Evolutionary conservation across 177 flowering plant species (phyloP).

Genomic region (Tripterygium wilfordii): DNA sequence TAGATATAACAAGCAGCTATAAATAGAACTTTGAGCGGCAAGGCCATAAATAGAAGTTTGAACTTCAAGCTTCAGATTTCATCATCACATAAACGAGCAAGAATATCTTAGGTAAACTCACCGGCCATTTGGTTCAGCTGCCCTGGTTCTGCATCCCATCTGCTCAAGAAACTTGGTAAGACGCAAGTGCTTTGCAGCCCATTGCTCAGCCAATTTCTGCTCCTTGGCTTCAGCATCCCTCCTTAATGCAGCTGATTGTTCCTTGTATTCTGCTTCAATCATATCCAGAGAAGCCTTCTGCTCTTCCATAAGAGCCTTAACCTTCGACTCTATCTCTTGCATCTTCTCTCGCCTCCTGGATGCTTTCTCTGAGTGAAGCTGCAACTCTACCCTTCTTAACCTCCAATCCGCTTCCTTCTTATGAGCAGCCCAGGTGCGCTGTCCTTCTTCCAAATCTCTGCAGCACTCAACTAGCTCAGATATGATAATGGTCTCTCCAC

Average conservation of each 20-base stretch:
- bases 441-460: constrained; percentile 42
- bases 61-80: too few relatives aligned
- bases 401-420: constrained; percentile 54
- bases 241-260: constrained; percentile 25
- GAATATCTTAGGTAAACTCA: too few relatives aligned
- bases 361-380: constrained; percentile 45
- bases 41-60: too few relatives aligned
- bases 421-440: constrained; percentile 34
- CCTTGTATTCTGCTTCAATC: constrained; percentile 35
- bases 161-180: constrained; percentile 35
- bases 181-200: constrained; percentile 31
- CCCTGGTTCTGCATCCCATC: constrained; percentile 19
- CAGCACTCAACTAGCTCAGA: constrained; percentile 14
- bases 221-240: constrained; percentile 46
- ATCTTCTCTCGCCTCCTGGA: constrained; percentile 37
- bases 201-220: constrained; percentile 29
- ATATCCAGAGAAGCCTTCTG: constrained; percentile 22
- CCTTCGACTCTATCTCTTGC: constrained; percentile 44
- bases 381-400: constrained; percentile 46
- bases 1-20: too few relatives aligned
- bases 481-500: constrained; percentile 10
- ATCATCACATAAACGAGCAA: too few relatives aligned
- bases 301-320: constrained; percentile 35
- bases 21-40: too few relatives aligned
- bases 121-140: too few relatives aligned